Base-by-base conservation (phyloP, 768 basidiomycete species). In the Leccinum boreale region DNA sequence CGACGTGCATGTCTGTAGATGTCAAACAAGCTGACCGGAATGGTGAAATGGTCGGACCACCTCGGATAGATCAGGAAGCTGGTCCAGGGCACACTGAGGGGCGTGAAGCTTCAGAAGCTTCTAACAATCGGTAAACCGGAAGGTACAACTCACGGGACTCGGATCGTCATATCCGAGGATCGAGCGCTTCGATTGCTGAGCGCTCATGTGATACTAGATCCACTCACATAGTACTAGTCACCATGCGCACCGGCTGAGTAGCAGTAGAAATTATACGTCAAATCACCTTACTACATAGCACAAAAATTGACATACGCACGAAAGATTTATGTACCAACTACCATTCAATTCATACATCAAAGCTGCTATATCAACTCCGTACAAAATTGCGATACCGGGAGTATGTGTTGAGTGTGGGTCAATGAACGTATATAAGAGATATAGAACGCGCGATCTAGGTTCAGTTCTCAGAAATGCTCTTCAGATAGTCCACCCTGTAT, bases 401-500 rank as follows among this genome's bases (percentile, higher is more conserved):
- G 35, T 7, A 39, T 39, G 36, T 39, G 35, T 36, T 17, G 11
- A 17, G 36, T 36, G 17, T n/a, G 39, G 39, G 39, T 42, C 39
- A 19, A 19, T 42, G n/a, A 42, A 42, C 2, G 8, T 17, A 1
- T 17, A n/a, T n/a, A 2, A 42, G n/a, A 19, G 9, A 42, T 19
- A 42, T 5, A 42, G 39, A 42, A 42, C n/a, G 19, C n/a, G n/a
- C 10, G 39, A 42, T 19, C 39, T 42, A n/a, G 39, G 39, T n/a
- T 60, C 52, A 69, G 58, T 62, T 65, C 21, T 82, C 76, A 28
- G 76, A 66, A 23, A 88, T 74, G 50, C 64, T 76, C 62, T 78
- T 73, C 57, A 91, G 67, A 65, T 94, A 93, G 10, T 79, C 76
- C 10, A 82, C 19, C 17, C 92, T 78, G 73, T 80, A 80, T 5